phyloP scores from a whole-genome alignment of 306 rosid genomes.

The Psophocarpus tetragonolobus region DNA sequence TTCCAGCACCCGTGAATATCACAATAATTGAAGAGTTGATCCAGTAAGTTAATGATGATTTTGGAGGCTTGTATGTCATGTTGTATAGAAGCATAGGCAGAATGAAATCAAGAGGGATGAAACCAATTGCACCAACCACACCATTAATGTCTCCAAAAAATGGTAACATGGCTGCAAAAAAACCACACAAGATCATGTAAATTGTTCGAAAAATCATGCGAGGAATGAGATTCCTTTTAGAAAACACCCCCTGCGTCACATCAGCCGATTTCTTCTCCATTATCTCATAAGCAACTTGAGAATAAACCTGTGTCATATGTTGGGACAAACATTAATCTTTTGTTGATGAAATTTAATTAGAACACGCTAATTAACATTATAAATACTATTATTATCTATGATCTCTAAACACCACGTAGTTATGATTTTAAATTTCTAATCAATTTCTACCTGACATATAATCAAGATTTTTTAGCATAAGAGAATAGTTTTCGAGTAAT shows the following conservation, averaged over 20 bases:
- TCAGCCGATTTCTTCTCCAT: slow-evolving; percentile 91
- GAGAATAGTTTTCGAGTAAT: no score
- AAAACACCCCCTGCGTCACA: slow-evolving; percentile 74
- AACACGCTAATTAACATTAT: no score
- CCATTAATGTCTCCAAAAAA: slow-evolving; percentile 88
- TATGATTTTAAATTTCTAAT: no score
- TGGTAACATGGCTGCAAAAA: slow-evolving; percentile 93
- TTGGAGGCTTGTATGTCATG: slow-evolving; percentile 76
- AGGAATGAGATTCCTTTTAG: slow-evolving; percentile 81
- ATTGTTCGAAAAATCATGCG: slow-evolving; percentile 72
- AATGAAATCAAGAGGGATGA: slow-evolving; percentile 92
- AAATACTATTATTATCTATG: no score
- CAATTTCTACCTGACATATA: no score
- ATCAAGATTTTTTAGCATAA: no score
- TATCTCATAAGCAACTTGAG: slow-evolving; percentile 99
- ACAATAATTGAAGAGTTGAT: slow-evolving; percentile 74
- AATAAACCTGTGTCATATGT: slow-evolving; percentile 66
- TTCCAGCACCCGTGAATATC: slow-evolving; percentile 73
- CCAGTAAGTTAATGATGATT: slow-evolving; percentile 63
- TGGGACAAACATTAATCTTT: slow-evolving; percentile 4
- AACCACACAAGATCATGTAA: slow-evolving; percentile 75
- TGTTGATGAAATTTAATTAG: background rate
- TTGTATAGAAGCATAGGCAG: slow-evolving; percentile 95
- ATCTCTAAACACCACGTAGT: no score
- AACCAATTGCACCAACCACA: slow-evolving; percentile 89